Conservation (phyloP, 2,329 filamentous ascomycete species). For the Xylaria sp. region DNA sequence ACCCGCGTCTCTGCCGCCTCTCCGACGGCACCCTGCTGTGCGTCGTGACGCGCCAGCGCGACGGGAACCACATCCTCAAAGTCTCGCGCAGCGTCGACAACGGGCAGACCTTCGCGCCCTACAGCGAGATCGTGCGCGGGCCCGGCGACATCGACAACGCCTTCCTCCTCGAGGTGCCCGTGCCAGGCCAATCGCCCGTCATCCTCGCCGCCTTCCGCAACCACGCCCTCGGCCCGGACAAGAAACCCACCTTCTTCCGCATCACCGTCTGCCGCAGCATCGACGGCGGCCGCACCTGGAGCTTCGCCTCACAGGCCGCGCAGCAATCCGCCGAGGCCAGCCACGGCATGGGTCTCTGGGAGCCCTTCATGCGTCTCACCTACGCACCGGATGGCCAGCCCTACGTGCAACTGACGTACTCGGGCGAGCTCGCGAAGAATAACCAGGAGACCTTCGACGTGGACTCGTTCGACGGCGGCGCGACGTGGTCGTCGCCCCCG, state of each 20-base stretch:
- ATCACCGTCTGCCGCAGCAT: conserved; percentile 45
- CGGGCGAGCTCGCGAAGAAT: conserved; percentile 40
- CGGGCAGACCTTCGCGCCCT: conserved; percentile 37
- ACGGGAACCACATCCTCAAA: conserved; percentile 35
- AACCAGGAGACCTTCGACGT: conserved; percentile 48
- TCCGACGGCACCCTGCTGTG: conserved; percentile 42
- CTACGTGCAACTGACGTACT: conserved; percentile 41
- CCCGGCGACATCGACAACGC: conserved; percentile 43
- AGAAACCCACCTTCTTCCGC: conserved; percentile 38
- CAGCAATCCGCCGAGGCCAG: conserved; percentile 39
- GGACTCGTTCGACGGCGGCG: conserved; percentile 38
- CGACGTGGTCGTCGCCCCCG: conserved; percentile 38
- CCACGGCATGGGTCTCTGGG: conserved; percentile 43
- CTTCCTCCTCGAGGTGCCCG: conserved; percentile 39
- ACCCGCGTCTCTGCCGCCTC: conserved; percentile 42
- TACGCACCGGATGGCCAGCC: conserved; percentile 25
- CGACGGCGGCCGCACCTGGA: conserved; percentile 41
- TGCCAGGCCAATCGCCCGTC: conserved; percentile 11
- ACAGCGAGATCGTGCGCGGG: conserved; percentile 40
- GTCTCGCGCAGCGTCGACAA: conserved; percentile 42
- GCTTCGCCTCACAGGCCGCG: conserved; percentile 39
- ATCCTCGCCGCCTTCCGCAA: conserved; percentile 45
- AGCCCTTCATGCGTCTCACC: conserved; percentile 43
- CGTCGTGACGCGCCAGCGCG: conserved; percentile 39
- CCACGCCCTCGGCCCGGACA: conserved; percentile 34